Percentiles rank a stretch among this genome's conserved stretches.
These are phyloP conservation scores for Boletus fagicola DNA, from an alignment of 768 basidiomycete species.

Conservation along the genomic window DNA sequence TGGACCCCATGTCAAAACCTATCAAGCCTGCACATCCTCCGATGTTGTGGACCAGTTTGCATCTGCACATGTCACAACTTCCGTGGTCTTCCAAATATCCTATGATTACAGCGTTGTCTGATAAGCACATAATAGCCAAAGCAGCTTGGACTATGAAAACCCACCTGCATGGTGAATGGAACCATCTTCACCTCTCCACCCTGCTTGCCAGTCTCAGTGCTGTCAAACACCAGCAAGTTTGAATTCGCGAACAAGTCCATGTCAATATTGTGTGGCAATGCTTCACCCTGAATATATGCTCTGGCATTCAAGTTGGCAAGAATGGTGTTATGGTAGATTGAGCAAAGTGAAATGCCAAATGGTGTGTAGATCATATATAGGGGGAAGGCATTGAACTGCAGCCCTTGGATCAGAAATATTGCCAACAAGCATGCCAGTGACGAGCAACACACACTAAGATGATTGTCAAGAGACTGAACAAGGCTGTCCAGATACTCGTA, in stretches of 20 bases:
- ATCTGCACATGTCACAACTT: not conserved
- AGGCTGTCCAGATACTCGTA: slow-evolving; percentile 48
- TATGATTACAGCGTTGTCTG: not conserved
- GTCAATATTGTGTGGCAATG: not conserved
- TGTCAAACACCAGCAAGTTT: no score
- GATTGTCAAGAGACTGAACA: slow-evolving; percentile 40
- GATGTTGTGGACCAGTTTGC: no score
- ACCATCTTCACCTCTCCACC: not conserved
- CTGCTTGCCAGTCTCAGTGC: no score
- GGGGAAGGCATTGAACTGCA: not conserved
- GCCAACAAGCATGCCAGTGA: not conserved
- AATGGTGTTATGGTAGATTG: not conserved
- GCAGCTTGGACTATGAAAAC: not conserved
- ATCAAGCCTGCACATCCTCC: no score
- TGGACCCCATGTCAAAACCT: no score
- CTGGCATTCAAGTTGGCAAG: slow-evolving; percentile 12
- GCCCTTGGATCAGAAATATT: no score
- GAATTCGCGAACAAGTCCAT: not conserved
- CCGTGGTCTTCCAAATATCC: not conserved
- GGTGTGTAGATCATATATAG: not conserved
- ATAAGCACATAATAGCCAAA: not conserved
- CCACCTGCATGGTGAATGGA: not conserved
- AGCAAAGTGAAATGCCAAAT: slow-evolving; percentile 3
- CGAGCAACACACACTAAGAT: slow-evolving; percentile 46
- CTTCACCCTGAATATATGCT: slow-evolving; percentile 3